phyloP scores from a whole-genome alignment of 176 grass and related monocot species.

The Zoysia pacifica region DNA sequence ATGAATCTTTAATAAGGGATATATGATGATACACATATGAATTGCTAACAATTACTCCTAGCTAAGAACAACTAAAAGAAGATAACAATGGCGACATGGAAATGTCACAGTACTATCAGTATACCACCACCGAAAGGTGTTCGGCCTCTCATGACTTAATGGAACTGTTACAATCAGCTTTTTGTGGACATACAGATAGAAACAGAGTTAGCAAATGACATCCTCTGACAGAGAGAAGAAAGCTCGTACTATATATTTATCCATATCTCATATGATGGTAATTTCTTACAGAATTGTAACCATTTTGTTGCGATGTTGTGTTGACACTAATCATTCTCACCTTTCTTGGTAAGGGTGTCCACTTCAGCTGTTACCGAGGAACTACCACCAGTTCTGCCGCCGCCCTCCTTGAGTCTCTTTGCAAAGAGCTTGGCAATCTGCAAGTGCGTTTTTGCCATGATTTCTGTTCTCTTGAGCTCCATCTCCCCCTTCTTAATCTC shows the following conservation, averaged over 20 bases:
- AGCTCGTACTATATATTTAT: not conserved
- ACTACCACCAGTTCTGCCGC: conserved; percentile 38
- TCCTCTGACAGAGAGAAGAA: not conserved
- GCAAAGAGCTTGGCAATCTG: conserved; percentile 81
- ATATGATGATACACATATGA: too few relatives aligned
- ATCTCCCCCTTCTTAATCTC: conserved; percentile 81
- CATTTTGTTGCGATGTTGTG: not conserved
- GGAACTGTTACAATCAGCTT: not conserved
- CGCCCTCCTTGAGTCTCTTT: conserved; percentile 47
- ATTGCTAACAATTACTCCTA: too few relatives aligned
- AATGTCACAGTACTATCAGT: too few relatives aligned
- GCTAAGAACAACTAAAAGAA: not conserved
- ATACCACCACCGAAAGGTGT: too few relatives aligned
- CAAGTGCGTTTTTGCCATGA: conserved; percentile 83
- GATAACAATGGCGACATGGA: not conserved
- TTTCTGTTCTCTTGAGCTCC: conserved; percentile 90
- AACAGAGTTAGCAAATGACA: not conserved
- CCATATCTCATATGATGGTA: not conserved
- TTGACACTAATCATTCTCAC: conserved; percentile 53
- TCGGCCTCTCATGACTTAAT: not conserved
- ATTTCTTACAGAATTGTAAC: not conserved
- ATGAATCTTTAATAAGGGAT: too few relatives aligned
- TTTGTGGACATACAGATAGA: not conserved
- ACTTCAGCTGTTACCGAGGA: conserved; percentile 42
- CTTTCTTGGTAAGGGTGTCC: conserved; percentile 42